Evolutionary conservation across 2,329 filamentous ascomycete species (phyloP).

Genomic region (Chaetomium globosum): DNA sequence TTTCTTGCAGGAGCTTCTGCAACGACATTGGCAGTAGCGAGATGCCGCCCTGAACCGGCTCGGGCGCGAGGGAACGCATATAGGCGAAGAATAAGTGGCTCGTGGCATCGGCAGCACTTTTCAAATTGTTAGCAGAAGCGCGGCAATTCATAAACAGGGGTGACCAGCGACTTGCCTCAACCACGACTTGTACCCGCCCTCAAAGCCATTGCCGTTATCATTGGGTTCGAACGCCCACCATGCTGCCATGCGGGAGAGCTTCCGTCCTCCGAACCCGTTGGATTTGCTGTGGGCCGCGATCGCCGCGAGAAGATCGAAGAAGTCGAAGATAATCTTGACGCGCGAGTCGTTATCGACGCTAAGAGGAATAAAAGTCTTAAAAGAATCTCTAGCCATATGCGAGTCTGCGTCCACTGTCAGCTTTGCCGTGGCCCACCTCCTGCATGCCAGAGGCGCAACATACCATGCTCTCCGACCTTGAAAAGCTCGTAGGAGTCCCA

Average conservation of each 20-base stretch:
- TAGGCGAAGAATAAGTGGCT: conserved; percentile 99
- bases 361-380: conserved; percentile 93
- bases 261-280: conserved; percentile 90
- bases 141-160: neutral
- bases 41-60: conserved; percentile 75
- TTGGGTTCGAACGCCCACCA: conserved; percentile 98
- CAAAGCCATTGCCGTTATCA: conserved; percentile 87
- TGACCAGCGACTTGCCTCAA: conserved; percentile 59
- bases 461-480: conserved; percentile 90
- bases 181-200: conserved; percentile 91
- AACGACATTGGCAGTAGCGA: conserved; percentile 86
- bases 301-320: conserved; percentile 89
- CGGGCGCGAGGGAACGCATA: conserved; percentile 84
- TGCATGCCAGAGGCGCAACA: conserved; percentile 21
- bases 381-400: conserved; percentile 85
- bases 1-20: conserved; percentile 86
- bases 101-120: conserved; percentile 87
- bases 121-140: conserved; percentile 40
- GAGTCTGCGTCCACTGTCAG: conserved; percentile 66
- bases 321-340: conserved; percentile 89
- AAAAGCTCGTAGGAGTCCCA: conserved; percentile 98
- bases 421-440: neutral
- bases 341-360: conserved; percentile 86
- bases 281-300: conserved; percentile 90
- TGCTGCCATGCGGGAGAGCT: conserved; percentile 90